These are phyloP conservation scores for Lasiodiplodia sp. DNA, from an alignment of 2,329 filamentous ascomycete genomes.

Conservation along the genomic window DNA sequence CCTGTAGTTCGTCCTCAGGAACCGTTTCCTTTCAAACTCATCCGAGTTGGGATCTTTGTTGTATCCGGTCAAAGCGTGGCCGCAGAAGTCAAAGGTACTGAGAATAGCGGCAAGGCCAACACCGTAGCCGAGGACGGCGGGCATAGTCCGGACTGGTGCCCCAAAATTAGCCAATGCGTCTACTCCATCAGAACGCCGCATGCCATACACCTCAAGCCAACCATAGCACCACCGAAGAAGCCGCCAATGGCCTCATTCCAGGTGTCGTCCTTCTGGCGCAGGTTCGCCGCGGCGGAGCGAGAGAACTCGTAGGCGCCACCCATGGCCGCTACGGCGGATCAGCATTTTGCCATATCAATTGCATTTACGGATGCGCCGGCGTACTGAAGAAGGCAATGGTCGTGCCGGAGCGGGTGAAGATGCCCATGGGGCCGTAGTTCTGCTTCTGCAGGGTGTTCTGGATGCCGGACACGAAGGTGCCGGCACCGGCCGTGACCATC, in stretches of 20 bases:
- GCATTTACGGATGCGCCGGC: constrained; percentile 34
- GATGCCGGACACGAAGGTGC: constrained; percentile 76
- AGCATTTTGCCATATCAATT: constrained; percentile 38
- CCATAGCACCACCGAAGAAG: constrained; percentile 74
- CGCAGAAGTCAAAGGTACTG: constrained; percentile 72
- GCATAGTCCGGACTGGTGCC: constrained; percentile 67
- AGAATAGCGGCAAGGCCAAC: constrained; percentile 64
- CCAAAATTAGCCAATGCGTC: constrained; percentile 6
- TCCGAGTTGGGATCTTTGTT: constrained; percentile 65
- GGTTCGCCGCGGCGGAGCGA: constrained; percentile 78
- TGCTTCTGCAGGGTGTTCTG: constrained; percentile 86
- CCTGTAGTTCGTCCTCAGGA: constrained; percentile 75
- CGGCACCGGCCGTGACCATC: constrained; percentile 70
- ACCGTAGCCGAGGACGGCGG: constrained; percentile 74
- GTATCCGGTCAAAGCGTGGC: constrained; percentile 66
- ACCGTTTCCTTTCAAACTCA: constrained; percentile 80
- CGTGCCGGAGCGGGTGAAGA: constrained; percentile 80
- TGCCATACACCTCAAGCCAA: constrained; percentile 74
- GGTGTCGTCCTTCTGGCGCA: constrained; percentile 82
- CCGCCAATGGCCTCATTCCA: constrained; percentile 79
- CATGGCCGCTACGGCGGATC: constrained; percentile 65
- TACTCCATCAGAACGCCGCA: not conserved
- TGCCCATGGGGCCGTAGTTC: constrained; percentile 81
- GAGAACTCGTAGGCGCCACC: constrained; percentile 82
- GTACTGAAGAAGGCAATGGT: constrained; percentile 74